Percentiles rank a stretch among this genome's conserved stretches.
phyloP scores from a whole-genome alignment of 305 asterid genomes.

The Plantago coronopus region DNA sequence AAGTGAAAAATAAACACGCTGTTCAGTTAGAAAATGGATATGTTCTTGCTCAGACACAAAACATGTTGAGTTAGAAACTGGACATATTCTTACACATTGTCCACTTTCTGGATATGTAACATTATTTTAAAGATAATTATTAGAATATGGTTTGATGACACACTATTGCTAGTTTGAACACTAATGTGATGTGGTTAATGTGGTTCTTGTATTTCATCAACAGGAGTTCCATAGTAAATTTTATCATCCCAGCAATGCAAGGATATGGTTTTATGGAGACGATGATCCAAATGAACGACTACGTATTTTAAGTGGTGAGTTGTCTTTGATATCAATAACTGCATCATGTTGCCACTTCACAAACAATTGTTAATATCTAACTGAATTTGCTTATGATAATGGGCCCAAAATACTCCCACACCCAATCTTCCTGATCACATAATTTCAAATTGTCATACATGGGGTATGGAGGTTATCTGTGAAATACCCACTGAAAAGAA shows the following conservation, averaged over 20 bases:
- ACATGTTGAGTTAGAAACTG: too few relatives aligned
- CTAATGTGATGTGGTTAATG: conserved; percentile 2
- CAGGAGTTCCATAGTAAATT: conserved; percentile 92
- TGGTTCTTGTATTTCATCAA: conserved; percentile 20
- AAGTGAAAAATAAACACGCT: too few relatives aligned
- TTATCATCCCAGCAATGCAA: conserved; percentile 96
- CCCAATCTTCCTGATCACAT: not conserved
- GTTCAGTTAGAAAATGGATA: too few relatives aligned
- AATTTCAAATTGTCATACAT: not conserved
- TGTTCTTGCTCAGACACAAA: too few relatives aligned
- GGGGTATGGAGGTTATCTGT: conserved; percentile 11
- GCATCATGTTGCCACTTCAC: not conserved
- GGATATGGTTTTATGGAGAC: conserved; percentile 98
- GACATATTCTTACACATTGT: too few relatives aligned
- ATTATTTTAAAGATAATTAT: not conserved
- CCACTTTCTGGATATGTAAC: not conserved
- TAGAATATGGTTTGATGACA: conserved; percentile 1
- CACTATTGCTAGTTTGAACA: not conserved
- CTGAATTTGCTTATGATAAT: not conserved
- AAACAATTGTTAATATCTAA: not conserved
- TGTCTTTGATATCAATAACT: conserved; percentile 14
- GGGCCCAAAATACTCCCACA: conserved; percentile 12
- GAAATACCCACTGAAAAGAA: not conserved
- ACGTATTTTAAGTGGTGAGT: conserved; percentile 76
- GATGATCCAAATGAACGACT: conserved; percentile 88